Evolutionary conservation across 306 rosid genomes (phyloP).

Genomic region (Begonia loranthoides): DNA sequence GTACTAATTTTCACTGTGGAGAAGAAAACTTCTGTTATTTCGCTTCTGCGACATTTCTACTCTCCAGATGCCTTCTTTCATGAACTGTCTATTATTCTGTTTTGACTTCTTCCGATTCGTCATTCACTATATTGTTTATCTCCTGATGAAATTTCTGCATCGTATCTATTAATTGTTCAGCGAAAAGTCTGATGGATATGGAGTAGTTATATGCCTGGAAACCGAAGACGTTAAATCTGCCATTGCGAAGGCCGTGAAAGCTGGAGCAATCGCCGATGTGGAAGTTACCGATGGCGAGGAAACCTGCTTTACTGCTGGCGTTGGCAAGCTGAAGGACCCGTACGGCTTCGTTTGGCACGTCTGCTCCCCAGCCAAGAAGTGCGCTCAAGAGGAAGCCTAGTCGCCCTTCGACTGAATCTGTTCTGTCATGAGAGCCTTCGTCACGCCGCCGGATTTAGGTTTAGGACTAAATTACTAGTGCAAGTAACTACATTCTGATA

Average conservation of each 20-base stretch:
- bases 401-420: background rate
- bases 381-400: conserved; percentile 14
- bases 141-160: background rate
- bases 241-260: conserved; percentile 34
- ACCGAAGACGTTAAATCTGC: conserved; percentile 41
- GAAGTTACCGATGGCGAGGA: conserved; percentile 40
- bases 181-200: conserved; percentile 15
- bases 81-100: no score
- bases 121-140: no score
- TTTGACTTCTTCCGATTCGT: no score
- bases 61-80: no score
- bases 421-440: no score
- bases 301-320: conserved; percentile 39
- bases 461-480: no score
- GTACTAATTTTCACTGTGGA: no score
- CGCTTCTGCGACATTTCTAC: no score
- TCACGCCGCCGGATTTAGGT: no score
- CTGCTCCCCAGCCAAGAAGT: conserved; percentile 13
- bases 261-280: conserved; percentile 36
- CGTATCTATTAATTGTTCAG: conserved; percentile 9
- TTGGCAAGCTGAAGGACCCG: conserved; percentile 58
- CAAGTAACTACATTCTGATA: no score
- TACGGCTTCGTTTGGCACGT: conserved; percentile 53
- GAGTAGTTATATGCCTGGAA: conserved; percentile 38
- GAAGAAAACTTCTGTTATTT: no score